Conservation (phyloP, 805 yeast genomes). For the Candida morakotiae region DNA sequence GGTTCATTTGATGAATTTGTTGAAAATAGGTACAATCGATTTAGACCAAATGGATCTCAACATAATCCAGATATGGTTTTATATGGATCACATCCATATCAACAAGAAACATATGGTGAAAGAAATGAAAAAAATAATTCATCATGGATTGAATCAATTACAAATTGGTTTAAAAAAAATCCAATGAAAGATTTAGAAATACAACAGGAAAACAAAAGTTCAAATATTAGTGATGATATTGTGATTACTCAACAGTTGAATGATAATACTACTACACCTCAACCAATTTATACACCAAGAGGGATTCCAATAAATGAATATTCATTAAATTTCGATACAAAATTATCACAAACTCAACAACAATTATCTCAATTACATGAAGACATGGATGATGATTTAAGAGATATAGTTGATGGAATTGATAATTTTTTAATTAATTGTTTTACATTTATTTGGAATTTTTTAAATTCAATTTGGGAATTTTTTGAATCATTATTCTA, state of each 20-base stretch:
- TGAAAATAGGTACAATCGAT: slow-evolving; percentile 28
- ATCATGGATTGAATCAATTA: slow-evolving; percentile 5
- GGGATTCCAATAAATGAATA: slow-evolving; percentile 20
- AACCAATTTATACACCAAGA: slow-evolving; percentile 15
- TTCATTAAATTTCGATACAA: slow-evolving; percentile 15
- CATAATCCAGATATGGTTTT: slow-evolving; percentile 22
- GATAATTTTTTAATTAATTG: slow-evolving; percentile 16
- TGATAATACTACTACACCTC: slow-evolving; percentile 3
- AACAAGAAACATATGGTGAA: slow-evolving; percentile 9
- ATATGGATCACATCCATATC: slow-evolving; percentile 30
- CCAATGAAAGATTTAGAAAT: neutral
- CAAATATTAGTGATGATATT: neutral
- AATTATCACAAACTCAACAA: neutral
- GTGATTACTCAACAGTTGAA: slow-evolving; percentile 1
- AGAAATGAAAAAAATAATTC: neutral
- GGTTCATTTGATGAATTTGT: slow-evolving; percentile 20
- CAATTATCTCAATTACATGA: slow-evolving; percentile 3
- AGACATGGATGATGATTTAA: slow-evolving; percentile 12
- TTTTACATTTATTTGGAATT: slow-evolving; percentile 11
- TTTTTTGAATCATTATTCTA: slow-evolving; percentile 1
- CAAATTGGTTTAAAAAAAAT: slow-evolving; percentile 8
- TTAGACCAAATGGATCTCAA: slow-evolving; percentile 31
- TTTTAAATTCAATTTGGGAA: slow-evolving; percentile 4
- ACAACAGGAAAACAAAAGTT: neutral
- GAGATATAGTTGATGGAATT: slow-evolving; percentile 15